Percentiles rank a stretch among this genome's conserved stretches.
phyloP scores from a whole-genome alignment of 805 yeast species.

The Candida sakaeoensis region DNA sequence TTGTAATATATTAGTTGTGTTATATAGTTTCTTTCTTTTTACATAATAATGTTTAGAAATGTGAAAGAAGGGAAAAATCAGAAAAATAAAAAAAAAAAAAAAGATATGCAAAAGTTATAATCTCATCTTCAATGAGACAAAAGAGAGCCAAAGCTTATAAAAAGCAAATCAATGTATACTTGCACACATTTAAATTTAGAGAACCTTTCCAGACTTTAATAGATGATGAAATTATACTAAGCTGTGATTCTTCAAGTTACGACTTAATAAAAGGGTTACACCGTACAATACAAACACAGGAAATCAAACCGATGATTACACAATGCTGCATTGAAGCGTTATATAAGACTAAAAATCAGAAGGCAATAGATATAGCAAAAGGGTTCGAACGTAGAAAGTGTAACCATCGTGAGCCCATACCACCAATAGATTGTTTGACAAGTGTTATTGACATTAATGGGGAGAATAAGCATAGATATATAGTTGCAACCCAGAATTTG shows the following conservation, averaged over 20 bases:
- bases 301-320: conserved; percentile 85
- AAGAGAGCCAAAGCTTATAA: conserved; percentile 92
- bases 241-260: conserved; percentile 62
- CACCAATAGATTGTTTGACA: conserved; percentile 73
- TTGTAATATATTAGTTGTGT: conserved; percentile 6
- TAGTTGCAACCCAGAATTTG: conserved; percentile 80
- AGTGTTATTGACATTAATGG: conserved; percentile 69
- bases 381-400: conserved; percentile 88
- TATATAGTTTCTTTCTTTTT: too few relatives aligned
- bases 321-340: conserved; percentile 92
- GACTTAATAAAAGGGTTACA: conserved; percentile 79
- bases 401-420: conserved; percentile 65
- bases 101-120: neutral
- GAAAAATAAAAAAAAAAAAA: too few relatives aligned
- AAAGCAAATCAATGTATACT: conserved; percentile 84
- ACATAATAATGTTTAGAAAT: too few relatives aligned
- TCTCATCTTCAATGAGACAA: conserved; percentile 67
- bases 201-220: conserved; percentile 89
- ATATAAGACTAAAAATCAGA: conserved; percentile 66
- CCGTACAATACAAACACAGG: conserved; percentile 73
- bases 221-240: conserved; percentile 73
- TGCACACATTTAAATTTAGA: conserved; percentile 85
- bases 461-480: conserved; percentile 83
- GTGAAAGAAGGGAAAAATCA: too few relatives aligned
- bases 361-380: conserved; percentile 79